These are phyloP conservation scores for Apiospora rasikravindrae DNA, from an alignment of 2,329 filamentous ascomycete genomes.

Conservation along the genomic window DNA sequence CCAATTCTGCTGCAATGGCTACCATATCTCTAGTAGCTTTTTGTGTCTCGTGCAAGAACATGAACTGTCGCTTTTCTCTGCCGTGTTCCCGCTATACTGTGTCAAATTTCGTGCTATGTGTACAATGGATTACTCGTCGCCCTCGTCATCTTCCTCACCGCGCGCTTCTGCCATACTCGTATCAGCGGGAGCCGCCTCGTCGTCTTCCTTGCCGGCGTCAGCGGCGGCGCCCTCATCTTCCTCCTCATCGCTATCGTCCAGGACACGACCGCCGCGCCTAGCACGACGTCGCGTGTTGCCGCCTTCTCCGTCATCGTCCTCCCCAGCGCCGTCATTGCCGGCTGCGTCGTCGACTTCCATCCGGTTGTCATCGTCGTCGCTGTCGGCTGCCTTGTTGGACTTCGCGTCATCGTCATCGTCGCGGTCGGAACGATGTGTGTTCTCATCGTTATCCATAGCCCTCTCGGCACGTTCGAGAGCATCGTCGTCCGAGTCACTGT, in stretches of 20 bases:
- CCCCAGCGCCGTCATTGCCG: conserved; percentile 45
- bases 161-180: conserved; percentile 41
- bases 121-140: conserved; percentile 16
- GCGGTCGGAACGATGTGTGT: neutral
- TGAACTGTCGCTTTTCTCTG: conserved; percentile 2
- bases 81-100: neutral
- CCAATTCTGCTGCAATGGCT: conserved; percentile 3
- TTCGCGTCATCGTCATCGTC: conserved; percentile 24
- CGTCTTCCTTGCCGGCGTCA: conserved; percentile 27
- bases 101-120: conserved; percentile 12
- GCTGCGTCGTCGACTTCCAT: conserved; percentile 59
- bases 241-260: conserved; percentile 61
- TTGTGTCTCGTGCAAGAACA: neutral
- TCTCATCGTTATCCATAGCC: conserved; percentile 42
- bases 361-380: conserved; percentile 45
- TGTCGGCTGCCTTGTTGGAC: conserved; percentile 29
- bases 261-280: conserved; percentile 53
- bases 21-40: neutral
- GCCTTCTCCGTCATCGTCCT: conserved; percentile 58
- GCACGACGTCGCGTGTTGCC: conserved; percentile 47
- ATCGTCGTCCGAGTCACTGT: conserved; percentile 66
- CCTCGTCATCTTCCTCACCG: conserved; percentile 42
- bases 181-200: conserved; percentile 33
- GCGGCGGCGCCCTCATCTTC: conserved; percentile 40
- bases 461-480: conserved; percentile 53